Evolutionary conservation across 2,329 filamentous ascomycete species (phyloP), one percentile per base, ranked within the genome.

Genomic region (Penicillium rolfsii): DNA sequence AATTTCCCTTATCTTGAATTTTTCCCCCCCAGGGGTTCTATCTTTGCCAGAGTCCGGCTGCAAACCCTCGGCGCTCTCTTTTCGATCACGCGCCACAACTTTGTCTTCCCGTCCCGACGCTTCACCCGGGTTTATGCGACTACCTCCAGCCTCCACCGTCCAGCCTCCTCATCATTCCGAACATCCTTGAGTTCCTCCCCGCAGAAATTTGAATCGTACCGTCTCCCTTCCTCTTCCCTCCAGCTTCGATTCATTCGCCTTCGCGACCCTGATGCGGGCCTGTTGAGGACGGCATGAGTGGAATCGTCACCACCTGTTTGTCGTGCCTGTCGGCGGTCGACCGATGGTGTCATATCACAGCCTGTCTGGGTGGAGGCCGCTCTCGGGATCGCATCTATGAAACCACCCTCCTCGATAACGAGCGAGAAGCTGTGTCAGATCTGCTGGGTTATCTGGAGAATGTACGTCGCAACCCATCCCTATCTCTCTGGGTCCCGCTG

Each of bases 401-500:
- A 77, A 89, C 90, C 55, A 91, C 95, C 59, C 86, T 99, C 64
- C 93, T 93, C 71, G 95, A 99, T 75, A 96, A 91, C 80, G 95
- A 99, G 81, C 88, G 95, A 73, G 95, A 98, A 82, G 95, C 95
- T 58, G 95, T 99, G 58, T 93, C 95, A 67, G 95, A 99, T 76
- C 84, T 99, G 61, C 84, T 99, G 19, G 91, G 94, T 76, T 98
- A 96, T 77, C 88, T 99, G 67, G 95, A 99, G 81, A 97, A 98
- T 76, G 95, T 98, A 82, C 66, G 86, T 81, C 38, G 30, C 35
- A 33, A 58, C 26, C 56, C 48, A 52, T 57, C 56, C 58, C 53
- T 52, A 46, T 45, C 61, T n/a, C 26, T 24, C 49, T 54, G 56
- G 16, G 11, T 43, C n/a, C 55, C 45, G 55, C 70, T 57, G 62